These are phyloP conservation scores for Hydrangea macrophylla DNA, from an alignment of 148 eudicot genomes.

Conservation along the genomic window DNA sequence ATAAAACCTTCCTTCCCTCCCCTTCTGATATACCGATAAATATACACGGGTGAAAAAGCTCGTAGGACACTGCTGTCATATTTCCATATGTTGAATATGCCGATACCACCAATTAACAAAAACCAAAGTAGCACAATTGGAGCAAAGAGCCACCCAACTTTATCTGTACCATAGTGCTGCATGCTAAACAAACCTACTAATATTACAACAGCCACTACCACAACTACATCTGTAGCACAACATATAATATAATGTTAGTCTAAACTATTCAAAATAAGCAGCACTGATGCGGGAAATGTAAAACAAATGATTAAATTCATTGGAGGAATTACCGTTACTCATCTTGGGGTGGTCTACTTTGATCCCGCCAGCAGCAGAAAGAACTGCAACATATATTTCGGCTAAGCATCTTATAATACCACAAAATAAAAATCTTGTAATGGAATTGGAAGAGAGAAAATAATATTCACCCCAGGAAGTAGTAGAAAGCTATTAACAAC, in stretches of 20 bases:
- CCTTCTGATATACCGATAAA: conserved; percentile 66
- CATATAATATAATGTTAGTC: conserved; percentile 11
- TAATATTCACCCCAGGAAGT: not conserved
- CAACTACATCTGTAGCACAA: conserved; percentile 68
- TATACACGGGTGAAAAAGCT: conserved; percentile 87
- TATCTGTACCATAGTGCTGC: conserved; percentile 95
- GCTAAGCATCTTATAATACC: conserved; percentile 6
- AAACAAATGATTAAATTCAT: not conserved
- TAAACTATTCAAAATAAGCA: not conserved
- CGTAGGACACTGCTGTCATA: conserved; percentile 67
- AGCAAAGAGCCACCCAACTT: conserved; percentile 97
- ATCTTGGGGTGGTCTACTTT: conserved; percentile 78
- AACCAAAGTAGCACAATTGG: conserved; percentile 93
- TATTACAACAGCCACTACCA: conserved; percentile 80
- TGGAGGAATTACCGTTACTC: conserved; percentile 60
- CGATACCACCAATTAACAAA: conserved; percentile 87
- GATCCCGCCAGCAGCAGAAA: conserved; percentile 95
- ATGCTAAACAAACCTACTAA: conserved; percentile 88
- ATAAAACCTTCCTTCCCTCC: conserved; percentile 72
- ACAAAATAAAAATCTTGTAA: not conserved
- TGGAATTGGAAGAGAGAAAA: not conserved
- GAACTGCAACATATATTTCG: conserved; percentile 47
- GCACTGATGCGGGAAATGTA: not conserved
- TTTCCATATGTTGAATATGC: conserved; percentile 78
- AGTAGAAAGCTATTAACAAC: not conserved